Conservation (phyloP, 2,329 filamentous ascomycete genomes). For the Talaromyces albobiverticillius region DNA sequence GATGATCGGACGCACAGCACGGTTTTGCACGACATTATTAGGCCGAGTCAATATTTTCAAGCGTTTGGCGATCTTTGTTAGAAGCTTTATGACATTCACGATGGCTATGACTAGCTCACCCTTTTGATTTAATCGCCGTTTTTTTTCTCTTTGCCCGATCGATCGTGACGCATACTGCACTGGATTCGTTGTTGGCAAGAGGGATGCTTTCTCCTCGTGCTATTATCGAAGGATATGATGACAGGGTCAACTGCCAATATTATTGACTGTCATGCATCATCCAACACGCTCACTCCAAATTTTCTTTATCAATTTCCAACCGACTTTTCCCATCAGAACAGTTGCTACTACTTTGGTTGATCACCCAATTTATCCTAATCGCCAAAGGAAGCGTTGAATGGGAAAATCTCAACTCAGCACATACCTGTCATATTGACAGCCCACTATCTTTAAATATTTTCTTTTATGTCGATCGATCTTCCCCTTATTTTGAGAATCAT, state of each 20-base stretch:
- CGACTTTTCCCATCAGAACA: not conserved
- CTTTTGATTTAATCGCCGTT: constrained; percentile 3
- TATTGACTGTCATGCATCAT: not conserved
- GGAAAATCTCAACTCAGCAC: not conserved
- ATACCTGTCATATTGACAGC: constrained; percentile 3
- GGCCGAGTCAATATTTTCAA: constrained; percentile 10
- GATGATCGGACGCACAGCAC: constrained; percentile 5
- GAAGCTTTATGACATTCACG: constrained; percentile 13
- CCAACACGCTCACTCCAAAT: constrained; percentile 1
- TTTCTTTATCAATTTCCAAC: not conserved
- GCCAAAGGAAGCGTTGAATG: not conserved
- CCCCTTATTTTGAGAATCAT: not conserved
- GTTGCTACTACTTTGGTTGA: not conserved
- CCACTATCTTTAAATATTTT: constrained; percentile 15
- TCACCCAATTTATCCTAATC: not conserved
- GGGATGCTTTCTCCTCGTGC: not conserved
- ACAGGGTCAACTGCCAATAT: not conserved
- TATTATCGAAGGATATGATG: not conserved
- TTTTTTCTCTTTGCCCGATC: constrained; percentile 6
- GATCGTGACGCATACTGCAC: constrained; percentile 11
- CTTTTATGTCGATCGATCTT: not conserved
- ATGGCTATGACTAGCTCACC: constrained; percentile 12
- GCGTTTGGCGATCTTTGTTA: constrained; percentile 10
- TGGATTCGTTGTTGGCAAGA: constrained; percentile 5
- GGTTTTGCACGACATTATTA: constrained; percentile 5